phyloP scores from a whole-genome alignment of 345 rosid species.

The Euclidium syriacum region DNA sequence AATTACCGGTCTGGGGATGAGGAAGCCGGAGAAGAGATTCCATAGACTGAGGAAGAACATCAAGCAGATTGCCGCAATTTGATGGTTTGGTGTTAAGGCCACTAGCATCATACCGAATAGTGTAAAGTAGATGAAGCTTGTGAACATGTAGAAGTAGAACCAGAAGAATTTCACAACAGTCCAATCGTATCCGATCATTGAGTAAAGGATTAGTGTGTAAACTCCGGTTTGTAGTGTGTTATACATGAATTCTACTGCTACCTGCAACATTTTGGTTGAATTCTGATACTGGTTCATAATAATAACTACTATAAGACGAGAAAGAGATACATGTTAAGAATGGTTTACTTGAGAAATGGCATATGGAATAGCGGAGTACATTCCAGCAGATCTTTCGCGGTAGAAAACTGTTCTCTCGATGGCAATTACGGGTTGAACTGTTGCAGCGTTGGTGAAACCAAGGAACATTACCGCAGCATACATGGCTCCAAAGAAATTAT shows the following conservation, averaged over 20 bases:
- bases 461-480: conserved; percentile 57
- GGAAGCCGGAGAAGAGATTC: conserved; percentile 87
- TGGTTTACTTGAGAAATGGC: conserved; percentile 68
- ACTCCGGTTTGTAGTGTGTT: conserved; percentile 46
- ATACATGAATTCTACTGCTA: conserved; percentile 57
- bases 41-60: conserved; percentile 77
- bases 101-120: conserved; percentile 77
- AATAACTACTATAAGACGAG: no score
- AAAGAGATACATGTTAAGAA: no score
- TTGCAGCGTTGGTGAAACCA: conserved; percentile 54
- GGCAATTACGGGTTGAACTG: conserved; percentile 62
- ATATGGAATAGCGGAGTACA: conserved; percentile 81
- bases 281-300: no score
- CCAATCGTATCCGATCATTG: conserved; percentile 82
- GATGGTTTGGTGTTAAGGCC: conserved; percentile 66
- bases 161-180: conserved; percentile 38
- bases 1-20: conserved; percentile 68
- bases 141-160: conserved; percentile 60
- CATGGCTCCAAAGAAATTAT: conserved; percentile 73
- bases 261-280: conserved; percentile 37
- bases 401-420: conserved; percentile 77
- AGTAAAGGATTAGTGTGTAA: conserved; percentile 53
- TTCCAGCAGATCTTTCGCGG: conserved; percentile 85
- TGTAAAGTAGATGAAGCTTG: conserved; percentile 64
- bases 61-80: conserved; percentile 65